Conservation (phyloP, 345 rosid genomes). For the Draba incana region DNA sequence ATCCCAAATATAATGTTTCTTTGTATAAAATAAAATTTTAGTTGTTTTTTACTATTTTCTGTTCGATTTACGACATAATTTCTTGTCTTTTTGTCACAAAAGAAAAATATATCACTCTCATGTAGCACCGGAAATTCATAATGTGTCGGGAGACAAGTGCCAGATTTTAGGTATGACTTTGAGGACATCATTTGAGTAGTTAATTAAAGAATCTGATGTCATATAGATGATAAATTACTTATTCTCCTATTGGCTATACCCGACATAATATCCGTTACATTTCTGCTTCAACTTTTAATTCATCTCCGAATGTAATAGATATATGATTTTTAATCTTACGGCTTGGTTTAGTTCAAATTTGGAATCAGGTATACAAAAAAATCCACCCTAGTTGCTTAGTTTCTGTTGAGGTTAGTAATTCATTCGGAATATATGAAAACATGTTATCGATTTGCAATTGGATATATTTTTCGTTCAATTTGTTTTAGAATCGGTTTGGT, state of each 20-base stretch:
- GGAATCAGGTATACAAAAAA: slow-evolving; percentile 1
- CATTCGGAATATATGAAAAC: not conserved
- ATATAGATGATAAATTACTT: not conserved
- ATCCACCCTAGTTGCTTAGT: not conserved
- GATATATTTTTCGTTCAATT: not conserved
- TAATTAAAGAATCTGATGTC: slow-evolving; percentile 24
- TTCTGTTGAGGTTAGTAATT: slow-evolving; percentile 2
- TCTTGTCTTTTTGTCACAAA: not conserved
- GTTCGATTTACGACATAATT: not conserved
- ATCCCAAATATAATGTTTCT: no score
- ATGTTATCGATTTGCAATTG: not conserved
- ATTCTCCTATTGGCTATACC: not conserved
- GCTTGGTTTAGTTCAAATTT: not conserved
- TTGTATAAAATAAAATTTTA: not conserved
- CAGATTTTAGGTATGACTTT: slow-evolving; percentile 44
- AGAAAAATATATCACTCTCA: slow-evolving; percentile 11
- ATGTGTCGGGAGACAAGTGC: slow-evolving; percentile 34
- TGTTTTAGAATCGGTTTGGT: not conserved
- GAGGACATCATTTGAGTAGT: slow-evolving; percentile 3
- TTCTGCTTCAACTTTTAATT: not conserved
- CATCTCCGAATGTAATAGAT: not conserved
- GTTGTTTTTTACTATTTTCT: not conserved
- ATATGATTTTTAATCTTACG: not conserved
- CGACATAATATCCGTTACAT: not conserved
- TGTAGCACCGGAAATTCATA: slow-evolving; percentile 28